Evolutionary conservation across 2,329 filamentous ascomycete species (phyloP).

Genomic region (Talaromyces sp.): DNA sequence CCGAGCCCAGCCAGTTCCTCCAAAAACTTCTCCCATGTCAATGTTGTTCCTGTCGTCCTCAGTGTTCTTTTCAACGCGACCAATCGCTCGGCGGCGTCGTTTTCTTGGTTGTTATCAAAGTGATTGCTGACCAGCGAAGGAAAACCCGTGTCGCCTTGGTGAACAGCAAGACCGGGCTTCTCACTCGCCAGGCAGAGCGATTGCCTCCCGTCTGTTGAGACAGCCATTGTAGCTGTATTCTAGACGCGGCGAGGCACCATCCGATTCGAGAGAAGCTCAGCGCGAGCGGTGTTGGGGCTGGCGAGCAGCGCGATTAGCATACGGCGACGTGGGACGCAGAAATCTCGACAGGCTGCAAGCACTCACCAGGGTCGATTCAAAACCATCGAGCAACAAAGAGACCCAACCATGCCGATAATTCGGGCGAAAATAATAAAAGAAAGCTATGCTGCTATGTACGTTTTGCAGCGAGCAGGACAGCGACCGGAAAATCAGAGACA

Average conservation of each 20-base stretch:
- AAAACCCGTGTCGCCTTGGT: conserved; percentile 19
- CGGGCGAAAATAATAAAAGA: neutral
- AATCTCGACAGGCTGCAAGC: neutral
- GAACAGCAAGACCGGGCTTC: conserved; percentile 16
- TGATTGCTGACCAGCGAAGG: conserved; percentile 21
- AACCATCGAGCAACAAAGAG: neutral
- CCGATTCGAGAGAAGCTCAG: neutral
- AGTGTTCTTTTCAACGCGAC: conserved; percentile 54
- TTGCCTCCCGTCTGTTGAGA: neutral
- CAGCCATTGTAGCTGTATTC: conserved; percentile 13
- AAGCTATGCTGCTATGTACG: neutral
- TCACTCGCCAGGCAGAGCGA: conserved; percentile 23
- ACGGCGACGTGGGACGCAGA: no score
- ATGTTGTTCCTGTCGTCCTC: conserved; percentile 47
- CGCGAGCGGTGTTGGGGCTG: neutral
- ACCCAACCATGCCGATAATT: neutral
- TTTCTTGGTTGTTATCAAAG: conserved; percentile 18
- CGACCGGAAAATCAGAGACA: neutral
- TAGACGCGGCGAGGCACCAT: neutral
- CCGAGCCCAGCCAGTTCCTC: conserved; percentile 58
- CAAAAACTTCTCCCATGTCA: conserved; percentile 60
- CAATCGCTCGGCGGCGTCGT: conserved; percentile 50
- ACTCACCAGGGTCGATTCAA: neutral
- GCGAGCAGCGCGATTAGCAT: neutral
- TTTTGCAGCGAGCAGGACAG: neutral